Evolutionary conservation across 768 basidiomycete genomes (phyloP).

Genomic region (Fomitopsis serialis): DNA sequence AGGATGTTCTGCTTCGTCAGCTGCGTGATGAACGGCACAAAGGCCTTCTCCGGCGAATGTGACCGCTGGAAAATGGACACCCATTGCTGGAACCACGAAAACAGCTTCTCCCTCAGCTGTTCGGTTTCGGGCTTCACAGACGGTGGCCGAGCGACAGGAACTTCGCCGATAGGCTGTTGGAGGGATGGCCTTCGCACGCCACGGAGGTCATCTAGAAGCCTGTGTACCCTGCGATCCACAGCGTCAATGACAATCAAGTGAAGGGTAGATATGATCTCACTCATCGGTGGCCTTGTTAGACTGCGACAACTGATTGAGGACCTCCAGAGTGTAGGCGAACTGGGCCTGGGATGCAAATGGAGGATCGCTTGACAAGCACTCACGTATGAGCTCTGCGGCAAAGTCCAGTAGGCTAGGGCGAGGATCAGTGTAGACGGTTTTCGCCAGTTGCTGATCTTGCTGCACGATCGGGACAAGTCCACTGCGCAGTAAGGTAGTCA

Average conservation of each 20-base stretch:
- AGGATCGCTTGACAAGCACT: constrained; percentile 77
- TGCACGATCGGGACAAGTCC: constrained; percentile 72
- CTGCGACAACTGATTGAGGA: constrained; percentile 68
- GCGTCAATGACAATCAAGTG: too few species aligned
- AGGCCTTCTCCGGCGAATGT: constrained; percentile 87
- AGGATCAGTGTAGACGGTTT: constrained; percentile 74
- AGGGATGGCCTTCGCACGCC: constrained; percentile 50
- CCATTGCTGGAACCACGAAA: constrained; percentile 91
- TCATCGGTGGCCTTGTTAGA: constrained; percentile 79
- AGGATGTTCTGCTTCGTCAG: constrained; percentile 95
- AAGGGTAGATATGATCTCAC: constrained; percentile 53
- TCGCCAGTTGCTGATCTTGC: constrained; percentile 88
- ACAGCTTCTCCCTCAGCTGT: constrained; percentile 68
- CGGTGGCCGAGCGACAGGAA: constrained; percentile 34
- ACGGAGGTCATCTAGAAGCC: constrained; percentile 78
- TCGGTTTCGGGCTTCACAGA: constrained; percentile 67
- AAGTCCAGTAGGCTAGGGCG: constrained; percentile 76
- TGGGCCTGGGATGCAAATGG: constrained; percentile 77
- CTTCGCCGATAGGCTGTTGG: constrained; percentile 34
- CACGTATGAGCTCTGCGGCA: constrained; percentile 76
- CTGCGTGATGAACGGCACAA: constrained; percentile 95
- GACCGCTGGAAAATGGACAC: constrained; percentile 90
- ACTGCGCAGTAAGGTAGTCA: constrained; percentile 80
- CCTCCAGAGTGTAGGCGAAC: constrained; percentile 75
- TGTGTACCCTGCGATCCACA: constrained; percentile 58